A percentile compares a stretch with the other conserved stretches of the same genome.
These are phyloP conservation scores for Rhododendron henanense DNA, from an alignment of 148 eudicot genomes.

Conservation along the genomic window DNA sequence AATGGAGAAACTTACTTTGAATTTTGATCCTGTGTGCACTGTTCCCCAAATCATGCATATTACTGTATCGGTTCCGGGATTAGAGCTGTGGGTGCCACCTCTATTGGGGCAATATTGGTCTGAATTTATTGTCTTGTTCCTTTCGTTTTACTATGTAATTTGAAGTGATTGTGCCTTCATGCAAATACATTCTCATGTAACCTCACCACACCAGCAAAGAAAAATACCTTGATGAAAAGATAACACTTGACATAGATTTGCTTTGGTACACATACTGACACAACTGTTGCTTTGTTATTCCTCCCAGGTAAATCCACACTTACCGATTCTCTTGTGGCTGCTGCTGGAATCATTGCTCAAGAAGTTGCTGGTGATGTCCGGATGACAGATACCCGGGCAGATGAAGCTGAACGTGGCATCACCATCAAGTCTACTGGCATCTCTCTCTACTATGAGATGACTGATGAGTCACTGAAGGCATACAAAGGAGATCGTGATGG, in stretches of 20 bases:
- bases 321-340: constrained; percentile 77
- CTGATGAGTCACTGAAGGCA: constrained; percentile 40
- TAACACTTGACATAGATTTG: neutral
- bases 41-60: neutral
- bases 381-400: constrained; percentile 80
- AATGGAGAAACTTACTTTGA: neutral
- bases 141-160: neutral
- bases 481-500: constrained; percentile 46
- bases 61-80: neutral
- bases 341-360: constrained; percentile 81
- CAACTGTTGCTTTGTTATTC: neutral
- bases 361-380: constrained; percentile 85
- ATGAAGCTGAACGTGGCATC: constrained; percentile 84
- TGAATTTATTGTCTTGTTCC: neutral
- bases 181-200: neutral
- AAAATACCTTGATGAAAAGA: neutral
- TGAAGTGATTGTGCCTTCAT: neutral
- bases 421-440: constrained; percentile 81
- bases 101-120: neutral
- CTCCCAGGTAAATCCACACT: constrained; percentile 63
- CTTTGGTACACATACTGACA: neutral
- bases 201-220: neutral
- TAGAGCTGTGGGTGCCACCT: neutral
- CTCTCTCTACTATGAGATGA: constrained; percentile 67
- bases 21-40: neutral